Evolutionary conservation across 345 rosid genomes (phyloP), one percentile per base, ranked within the genome.

Genomic region (Capsella bursapastoris): DNA sequence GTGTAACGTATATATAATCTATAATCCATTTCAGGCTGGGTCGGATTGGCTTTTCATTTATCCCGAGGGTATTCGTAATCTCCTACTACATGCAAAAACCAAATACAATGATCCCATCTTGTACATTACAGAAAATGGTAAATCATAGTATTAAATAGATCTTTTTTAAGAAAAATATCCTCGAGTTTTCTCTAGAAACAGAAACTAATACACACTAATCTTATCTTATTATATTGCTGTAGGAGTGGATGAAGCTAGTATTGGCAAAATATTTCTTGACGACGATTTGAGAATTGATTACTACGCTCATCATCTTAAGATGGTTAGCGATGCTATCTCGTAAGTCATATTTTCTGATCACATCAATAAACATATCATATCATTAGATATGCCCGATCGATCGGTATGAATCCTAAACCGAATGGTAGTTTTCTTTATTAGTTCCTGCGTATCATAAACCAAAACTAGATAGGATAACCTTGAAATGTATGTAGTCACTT

Each of bases 81-180:
- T 85, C n/a, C 41, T 86, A 58, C 48, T 85, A 7, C 64, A 86
- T 61, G 68, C 62, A 32, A 84, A 86, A 64, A 2, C 47, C 52
- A 84, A 78, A 35, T 89, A 72, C 71, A 79, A 83, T 4, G 61
- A 80, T 56, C 89, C 89, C 1, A n/a, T 57, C 5, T 66, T 88
- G 50, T 82, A 79, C 57, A 55, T 88, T 4, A 85, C 90, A 28
- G 93, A 86, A 52, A 88, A 88, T 13, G 93, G 93, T 83, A 78
- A 77, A 2, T 57, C 32, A 29, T 16, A 22, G 2, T 49, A 25
- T 22, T 37, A 2, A 2, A n/a, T 32, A 32, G 12, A 64, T 64
- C 2, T 55, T 4, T 64, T 41, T 12, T 2, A 22, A 22, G 25
- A 5, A 22, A 4, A 38, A 9, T 8, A 34, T 12, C 1, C 10